Percentiles rank a stretch among this genome's conserved stretches.
Evolutionary conservation across 2,329 filamentous ascomycete genomes (phyloP).

Genomic region (Emergomyces orientalis): DNA sequence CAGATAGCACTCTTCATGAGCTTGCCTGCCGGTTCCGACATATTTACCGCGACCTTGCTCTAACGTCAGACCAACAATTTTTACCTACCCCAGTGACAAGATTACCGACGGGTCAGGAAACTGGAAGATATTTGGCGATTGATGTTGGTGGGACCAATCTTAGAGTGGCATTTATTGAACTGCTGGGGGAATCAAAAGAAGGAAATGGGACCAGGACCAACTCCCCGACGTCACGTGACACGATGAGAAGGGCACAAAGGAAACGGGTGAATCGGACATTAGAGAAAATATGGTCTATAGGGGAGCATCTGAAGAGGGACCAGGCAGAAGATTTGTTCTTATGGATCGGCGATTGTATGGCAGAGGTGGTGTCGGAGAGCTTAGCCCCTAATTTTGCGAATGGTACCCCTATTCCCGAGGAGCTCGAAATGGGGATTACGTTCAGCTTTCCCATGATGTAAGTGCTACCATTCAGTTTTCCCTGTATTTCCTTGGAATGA

Average conservation of each 20-base stretch:
- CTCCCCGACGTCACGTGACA: conserved; percentile 33
- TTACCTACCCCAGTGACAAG: conserved; percentile 40
- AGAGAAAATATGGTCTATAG: conserved; percentile 46
- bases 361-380: conserved; percentile 55
- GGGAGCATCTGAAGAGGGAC: conserved; percentile 50
- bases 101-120: conserved; percentile 43
- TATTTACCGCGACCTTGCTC: conserved; percentile 37
- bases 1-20: conserved; percentile 37
- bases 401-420: conserved; percentile 31
- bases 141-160: conserved; percentile 50
- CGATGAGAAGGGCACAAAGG: conserved; percentile 38
- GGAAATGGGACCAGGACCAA: conserved; percentile 14
- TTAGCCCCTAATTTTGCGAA: conserved; percentile 33
- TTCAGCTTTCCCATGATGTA: conserved; percentile 45
- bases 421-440: conserved; percentile 42
- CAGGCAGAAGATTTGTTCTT: conserved; percentile 65
- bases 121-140: conserved; percentile 47
- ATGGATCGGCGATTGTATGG: conserved; percentile 75
- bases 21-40: conserved; percentile 39
- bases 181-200: conserved; percentile 38
- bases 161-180: conserved; percentile 48
- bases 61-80: conserved; percentile 39
- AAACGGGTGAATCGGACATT: conserved; percentile 41
- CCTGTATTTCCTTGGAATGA: not conserved
- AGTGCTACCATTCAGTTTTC: conserved; percentile 16